phyloP scores from a whole-genome alignment of 805 yeast species.

The Wickerhamia fluorescens region DNA sequence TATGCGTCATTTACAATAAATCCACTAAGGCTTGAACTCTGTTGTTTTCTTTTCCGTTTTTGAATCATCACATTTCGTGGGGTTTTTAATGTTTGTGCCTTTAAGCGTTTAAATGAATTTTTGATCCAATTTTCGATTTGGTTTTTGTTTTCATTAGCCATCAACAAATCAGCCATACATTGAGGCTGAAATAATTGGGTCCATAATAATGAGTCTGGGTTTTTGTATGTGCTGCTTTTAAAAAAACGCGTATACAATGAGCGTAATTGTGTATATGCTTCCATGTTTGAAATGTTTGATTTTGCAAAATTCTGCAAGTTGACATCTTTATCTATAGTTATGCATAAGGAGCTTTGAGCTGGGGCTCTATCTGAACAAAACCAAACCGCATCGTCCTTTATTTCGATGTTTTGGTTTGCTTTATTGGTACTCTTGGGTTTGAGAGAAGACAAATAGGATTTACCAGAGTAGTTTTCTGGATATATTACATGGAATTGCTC shows the following conservation, averaged over 20 bases:
- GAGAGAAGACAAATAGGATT: background rate
- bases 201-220: slow-evolving; percentile 22
- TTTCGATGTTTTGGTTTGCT: no score
- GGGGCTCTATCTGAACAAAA: no score
- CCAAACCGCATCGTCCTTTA: no score
- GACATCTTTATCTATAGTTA: background rate
- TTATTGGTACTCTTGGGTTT: background rate
- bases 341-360: background rate
- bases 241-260: slow-evolving; percentile 8
- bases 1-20: slow-evolving; percentile 34
- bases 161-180: slow-evolving; percentile 25
- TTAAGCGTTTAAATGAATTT: slow-evolving; percentile 29
- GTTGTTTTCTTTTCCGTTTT: slow-evolving; percentile 15
- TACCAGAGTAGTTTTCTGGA: background rate
- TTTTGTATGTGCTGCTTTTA: background rate
- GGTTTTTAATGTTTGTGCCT: slow-evolving; percentile 22
- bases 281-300: slow-evolving; percentile 7
- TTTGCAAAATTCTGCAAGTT: slow-evolving; percentile 1
- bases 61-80: slow-evolving; percentile 25
- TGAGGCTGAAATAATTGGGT: slow-evolving; percentile 40
- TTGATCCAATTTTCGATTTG: slow-evolving; percentile 33
- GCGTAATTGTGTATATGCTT: slow-evolving; percentile 5
- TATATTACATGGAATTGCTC: slow-evolving; percentile 27
- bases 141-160: slow-evolving; percentile 15
- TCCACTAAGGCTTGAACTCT: slow-evolving; percentile 17